Evolutionary conservation across 257 asterid genomes (phyloP), one percentile per base, ranked within the genome.

Genomic region (Eustoma russellianum): DNA sequence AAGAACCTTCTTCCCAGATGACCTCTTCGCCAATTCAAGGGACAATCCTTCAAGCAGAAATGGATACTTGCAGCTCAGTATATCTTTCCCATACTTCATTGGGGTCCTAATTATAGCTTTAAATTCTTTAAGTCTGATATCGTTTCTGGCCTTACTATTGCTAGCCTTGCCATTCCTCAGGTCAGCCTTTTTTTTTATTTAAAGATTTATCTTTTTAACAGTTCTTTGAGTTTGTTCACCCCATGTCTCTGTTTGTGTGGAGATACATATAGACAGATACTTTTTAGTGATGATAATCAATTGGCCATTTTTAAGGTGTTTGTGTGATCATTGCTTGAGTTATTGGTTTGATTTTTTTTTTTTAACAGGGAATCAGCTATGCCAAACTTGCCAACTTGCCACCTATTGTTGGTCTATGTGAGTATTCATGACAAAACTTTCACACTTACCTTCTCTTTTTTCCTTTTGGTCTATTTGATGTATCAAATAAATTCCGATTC

Each of bases 81-180:
- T 41, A 33, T 88, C 14, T 84, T 88, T 7, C 96, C 96, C 3
- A 59, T 88, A 4, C 71, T 88, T 16, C 73, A 88, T 17, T 88
- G 96, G 96, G 93, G 81, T 45, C 93, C 95, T 7, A 66, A 73
- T 5, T 88, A 88, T 40, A 73, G 13, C 15, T 70, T 88, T 65
- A 50, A 46, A 2, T 70, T 80, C 57, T 70, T 88, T 62, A 88
- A 88, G 78, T 84, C 96, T 34, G 94, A 88, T 69, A 52, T 88
- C 53, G 79, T 88, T 34, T 78, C 96, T 59, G 96, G 96, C 13
- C 96, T 88, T 79, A 88, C 96, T 67, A 88, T 88, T 63, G 96
- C 96, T n/a, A 84, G 94, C 64, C 86, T 88, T 48, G 96, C 96
- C 69, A 88, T 88, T 17, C 96, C 96, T 67, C 96, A 86, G 86